phyloP scores from a whole-genome alignment of 306 rosid species.

The Fragaria ananassa region DNA sequence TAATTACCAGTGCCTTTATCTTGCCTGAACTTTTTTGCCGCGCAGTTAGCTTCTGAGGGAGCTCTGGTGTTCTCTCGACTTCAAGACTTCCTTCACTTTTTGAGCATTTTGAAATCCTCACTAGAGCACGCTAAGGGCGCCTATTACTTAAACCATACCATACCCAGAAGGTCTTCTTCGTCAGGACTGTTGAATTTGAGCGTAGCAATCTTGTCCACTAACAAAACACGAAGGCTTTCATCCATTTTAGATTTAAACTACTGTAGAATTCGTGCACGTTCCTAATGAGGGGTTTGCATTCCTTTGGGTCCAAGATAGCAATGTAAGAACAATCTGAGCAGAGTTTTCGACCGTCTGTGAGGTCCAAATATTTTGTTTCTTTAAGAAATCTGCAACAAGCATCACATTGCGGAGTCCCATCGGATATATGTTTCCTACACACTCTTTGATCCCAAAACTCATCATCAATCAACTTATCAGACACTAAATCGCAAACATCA shows the following conservation, averaged over 20 bases:
- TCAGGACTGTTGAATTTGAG: not conserved
- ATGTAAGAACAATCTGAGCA: not conserved
- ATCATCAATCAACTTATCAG: not conserved
- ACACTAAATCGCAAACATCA: not conserved
- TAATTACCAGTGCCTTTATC: not conserved
- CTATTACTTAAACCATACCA: too few species aligned
- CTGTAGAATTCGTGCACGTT: not conserved
- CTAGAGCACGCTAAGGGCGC: too few species aligned
- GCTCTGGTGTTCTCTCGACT: not conserved
- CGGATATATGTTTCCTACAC: not conserved
- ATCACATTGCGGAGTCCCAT: not conserved
- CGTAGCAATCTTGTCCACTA: not conserved
- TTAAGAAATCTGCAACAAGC: not conserved
- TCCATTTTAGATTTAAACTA: not conserved
- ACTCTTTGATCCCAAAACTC: not conserved
- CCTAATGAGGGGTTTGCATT: not conserved
- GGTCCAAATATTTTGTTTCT: not conserved
- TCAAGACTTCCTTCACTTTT: not conserved
- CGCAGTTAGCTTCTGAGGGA: not conserved
- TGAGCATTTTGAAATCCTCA: not conserved
- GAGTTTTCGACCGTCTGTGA: not conserved
- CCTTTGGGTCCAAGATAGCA: not conserved
- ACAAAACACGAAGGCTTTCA: not conserved
- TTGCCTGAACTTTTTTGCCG: not conserved
- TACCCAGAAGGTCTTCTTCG: accelerated